Base-by-base conservation (phyloP, 2,329 filamentous ascomycete species). In the Byssothecium circinans region DNA sequence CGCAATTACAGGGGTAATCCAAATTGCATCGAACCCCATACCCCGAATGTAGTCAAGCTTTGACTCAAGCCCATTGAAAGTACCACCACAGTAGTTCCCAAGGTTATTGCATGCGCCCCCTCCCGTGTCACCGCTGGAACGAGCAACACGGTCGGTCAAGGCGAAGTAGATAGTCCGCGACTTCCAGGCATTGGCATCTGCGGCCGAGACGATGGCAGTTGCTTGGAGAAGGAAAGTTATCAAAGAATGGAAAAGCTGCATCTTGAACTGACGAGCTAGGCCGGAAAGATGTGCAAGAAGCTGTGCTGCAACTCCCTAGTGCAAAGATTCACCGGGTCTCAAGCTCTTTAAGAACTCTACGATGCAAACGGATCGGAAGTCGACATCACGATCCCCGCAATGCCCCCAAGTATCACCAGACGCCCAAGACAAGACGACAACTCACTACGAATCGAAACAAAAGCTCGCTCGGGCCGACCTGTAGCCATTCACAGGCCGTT, bases 11-110 rank as follows among this genome's bases (percentile, higher is more conserved):
- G 65, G 68, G 0, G 74, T 75, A 37, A 78, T 78, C 75, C 75
- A 76, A 23, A 79, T 66, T 4, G 76, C 74, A 58, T 76, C 73
- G 44, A 80, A 79, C 0, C 77, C 76, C 64, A 78, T 71, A 11
- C 63, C 70, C 49, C 77, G 68, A 49, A 80, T 79, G 55, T 80
- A 80, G 55, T 79, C 77, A 8, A 80, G 65, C 19, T 75, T 70
- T 30, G 72, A 67, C 47, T 76, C 74, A 3, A 77, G 73, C 7
- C 77, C 76, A 51, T 71, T 68, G 72, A 75, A 80, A n/a, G 76
- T 78, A 8, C 78, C 78, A 38, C 78, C 78, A 50, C 79, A 81
- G 52, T 79, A 78, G 44, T 61, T 57, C 2, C 62, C 62, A 17
- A 68, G 57, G 41, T 67, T 58, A 33, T 56, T 44, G 49, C 68